Evolutionary conservation across 2,329 filamentous ascomycete species (phyloP).

Genomic region (Colletotrichum tabaci): DNA sequence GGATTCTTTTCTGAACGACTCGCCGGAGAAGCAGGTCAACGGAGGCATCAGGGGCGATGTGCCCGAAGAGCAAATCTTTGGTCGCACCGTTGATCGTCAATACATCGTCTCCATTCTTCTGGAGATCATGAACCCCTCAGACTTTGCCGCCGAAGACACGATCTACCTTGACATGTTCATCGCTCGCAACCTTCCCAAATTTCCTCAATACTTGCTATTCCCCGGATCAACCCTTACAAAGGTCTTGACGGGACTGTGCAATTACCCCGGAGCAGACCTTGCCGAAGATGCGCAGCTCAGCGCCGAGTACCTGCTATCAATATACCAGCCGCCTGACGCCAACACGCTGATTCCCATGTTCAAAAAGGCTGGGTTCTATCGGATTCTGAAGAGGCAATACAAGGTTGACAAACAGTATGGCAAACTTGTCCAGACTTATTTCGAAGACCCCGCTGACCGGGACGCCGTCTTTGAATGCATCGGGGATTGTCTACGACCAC

Average conservation of each 20-base stretch:
- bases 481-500: conserved; percentile 78
- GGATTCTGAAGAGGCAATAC: conserved; percentile 92
- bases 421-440: conserved; percentile 83
- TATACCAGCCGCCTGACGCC: conserved; percentile 91
- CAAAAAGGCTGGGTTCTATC: conserved; percentile 85
- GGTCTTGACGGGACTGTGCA: conserved; percentile 86
- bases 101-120: conserved; percentile 92
- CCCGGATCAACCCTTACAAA: conserved; percentile 88
- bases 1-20: conserved; percentile 91
- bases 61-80: conserved; percentile 77
- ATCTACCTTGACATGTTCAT: conserved; percentile 99
- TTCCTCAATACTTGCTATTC: conserved; percentile 93
- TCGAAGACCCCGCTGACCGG: conserved; percentile 86
- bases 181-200: conserved; percentile 94
- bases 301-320: conserved; percentile 92
- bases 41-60: conserved; percentile 66
- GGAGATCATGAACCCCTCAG: conserved; percentile 86
- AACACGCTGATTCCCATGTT: conserved; percentile 83
- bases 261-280: conserved; percentile 84
- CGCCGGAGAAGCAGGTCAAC: conserved; percentile 73
- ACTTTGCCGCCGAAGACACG: conserved; percentile 85
- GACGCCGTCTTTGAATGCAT: conserved; percentile 85
- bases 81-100: conserved; percentile 86
- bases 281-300: conserved; percentile 97
- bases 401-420: conserved; percentile 84